Evolutionary conservation across 2,329 filamentous ascomycete species (phyloP).

Genomic region (Xylariales sp.): DNA sequence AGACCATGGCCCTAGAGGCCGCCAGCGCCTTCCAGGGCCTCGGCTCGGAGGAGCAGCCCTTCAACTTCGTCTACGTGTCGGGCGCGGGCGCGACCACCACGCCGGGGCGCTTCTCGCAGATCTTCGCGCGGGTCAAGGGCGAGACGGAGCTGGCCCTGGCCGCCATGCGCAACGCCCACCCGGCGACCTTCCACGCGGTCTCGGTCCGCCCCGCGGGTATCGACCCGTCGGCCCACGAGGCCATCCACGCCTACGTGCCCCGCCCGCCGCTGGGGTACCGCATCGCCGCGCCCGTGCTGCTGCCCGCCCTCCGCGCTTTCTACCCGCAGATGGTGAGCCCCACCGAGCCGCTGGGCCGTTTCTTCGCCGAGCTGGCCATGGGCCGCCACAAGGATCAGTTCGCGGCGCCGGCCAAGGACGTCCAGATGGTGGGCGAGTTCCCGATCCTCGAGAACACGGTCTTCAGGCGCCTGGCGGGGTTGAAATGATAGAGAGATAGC

Average conservation of each 20-base stretch:
- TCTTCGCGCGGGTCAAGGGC: constrained; percentile 64
- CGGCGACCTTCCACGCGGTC: constrained; percentile 47
- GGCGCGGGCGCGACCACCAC: constrained; percentile 55
- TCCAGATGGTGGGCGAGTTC: background rate
- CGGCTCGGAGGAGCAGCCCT: constrained; percentile 37
- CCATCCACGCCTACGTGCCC: constrained; percentile 38
- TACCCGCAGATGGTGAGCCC: constrained; percentile 27
- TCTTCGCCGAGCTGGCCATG: constrained; percentile 38
- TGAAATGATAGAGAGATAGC: no score
- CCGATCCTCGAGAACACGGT: background rate
- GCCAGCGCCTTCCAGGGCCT: constrained; percentile 50
- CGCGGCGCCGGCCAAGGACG: background rate
- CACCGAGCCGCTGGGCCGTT: constrained; percentile 37
- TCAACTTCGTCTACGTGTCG: constrained; percentile 70
- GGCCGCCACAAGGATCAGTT: background rate
- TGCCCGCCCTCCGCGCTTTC: constrained; percentile 13
- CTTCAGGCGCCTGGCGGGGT: background rate
- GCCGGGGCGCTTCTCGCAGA: constrained; percentile 49
- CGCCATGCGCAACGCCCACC: constrained; percentile 38
- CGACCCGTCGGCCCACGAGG: constrained; percentile 40
- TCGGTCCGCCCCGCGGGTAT: constrained; percentile 35
- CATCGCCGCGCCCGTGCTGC: constrained; percentile 13
- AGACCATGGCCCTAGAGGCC: constrained; percentile 60
- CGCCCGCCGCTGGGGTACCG: constrained; percentile 12
- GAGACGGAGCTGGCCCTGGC: constrained; percentile 58